A percentile compares a stretch with the other conserved stretches of the same genome.
Evolutionary conservation across 129 eudicot species (phyloP).

Genomic region (Calendula officinalis): DNA sequence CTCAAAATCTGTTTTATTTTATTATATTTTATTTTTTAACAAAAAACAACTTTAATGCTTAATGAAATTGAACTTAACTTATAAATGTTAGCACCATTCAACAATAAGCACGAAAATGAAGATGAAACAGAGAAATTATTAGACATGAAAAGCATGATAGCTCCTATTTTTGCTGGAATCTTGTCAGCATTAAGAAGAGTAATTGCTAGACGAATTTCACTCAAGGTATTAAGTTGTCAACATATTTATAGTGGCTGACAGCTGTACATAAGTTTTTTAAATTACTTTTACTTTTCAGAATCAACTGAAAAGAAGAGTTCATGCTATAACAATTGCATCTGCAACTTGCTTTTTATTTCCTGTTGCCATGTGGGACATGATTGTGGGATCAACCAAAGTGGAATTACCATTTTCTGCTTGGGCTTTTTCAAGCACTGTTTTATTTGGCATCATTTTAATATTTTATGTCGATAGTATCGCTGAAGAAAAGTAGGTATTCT

Average conservation of each 20-base stretch:
- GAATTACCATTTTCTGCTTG: conserved; percentile 83
- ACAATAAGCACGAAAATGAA: conserved; percentile 43
- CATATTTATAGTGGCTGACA: not conserved
- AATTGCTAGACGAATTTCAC: conserved; percentile 81
- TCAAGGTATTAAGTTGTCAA: conserved; percentile 54
- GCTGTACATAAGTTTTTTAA: conserved; percentile 21
- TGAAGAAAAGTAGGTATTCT: conserved; percentile 68
- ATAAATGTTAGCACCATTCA: conserved; percentile 47
- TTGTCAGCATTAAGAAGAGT: conserved; percentile 92
- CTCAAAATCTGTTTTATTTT: conserved; percentile 28
- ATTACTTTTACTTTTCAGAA: conserved; percentile 44
- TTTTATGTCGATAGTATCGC: conserved; percentile 87
- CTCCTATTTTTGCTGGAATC: conserved; percentile 89
- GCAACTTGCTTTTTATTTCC: conserved; percentile 97
- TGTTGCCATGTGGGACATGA: conserved; percentile 98
- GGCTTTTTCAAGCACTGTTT: conserved; percentile 73
- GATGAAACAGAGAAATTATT: conserved; percentile 42
- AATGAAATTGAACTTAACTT: conserved; percentile 53
- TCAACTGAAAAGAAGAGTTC: conserved; percentile 84
- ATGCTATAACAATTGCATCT: conserved; percentile 89
- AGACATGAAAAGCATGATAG: conserved; percentile 65
- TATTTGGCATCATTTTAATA: conserved; percentile 75
- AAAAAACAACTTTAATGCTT: not conserved
- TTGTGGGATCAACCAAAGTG: conserved; percentile 73
- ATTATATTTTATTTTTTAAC: not conserved